These are phyloP conservation scores for Ophiostoma himal-ulmi DNA, from an alignment of 2,329 filamentous ascomycete species.

Conservation along the genomic window DNA sequence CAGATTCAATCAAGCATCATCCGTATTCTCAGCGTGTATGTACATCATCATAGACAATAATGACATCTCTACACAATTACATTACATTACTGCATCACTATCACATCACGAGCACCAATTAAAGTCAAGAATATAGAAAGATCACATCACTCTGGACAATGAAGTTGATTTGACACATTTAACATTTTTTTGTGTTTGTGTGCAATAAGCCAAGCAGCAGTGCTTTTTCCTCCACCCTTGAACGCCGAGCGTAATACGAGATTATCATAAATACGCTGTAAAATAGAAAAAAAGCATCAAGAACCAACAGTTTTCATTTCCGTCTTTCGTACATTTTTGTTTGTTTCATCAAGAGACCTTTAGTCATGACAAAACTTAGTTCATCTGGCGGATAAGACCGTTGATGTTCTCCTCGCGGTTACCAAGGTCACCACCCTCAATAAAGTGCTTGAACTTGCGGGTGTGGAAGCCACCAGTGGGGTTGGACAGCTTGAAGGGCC, in stretches of 20 bases:
- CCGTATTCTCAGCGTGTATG: not conserved
- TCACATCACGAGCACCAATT: not conserved
- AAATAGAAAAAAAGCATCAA: constrained; percentile 9
- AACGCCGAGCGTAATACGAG: constrained; percentile 13
- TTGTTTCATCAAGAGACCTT: not conserved
- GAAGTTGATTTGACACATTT: constrained; percentile 13
- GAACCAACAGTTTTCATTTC: constrained; percentile 11
- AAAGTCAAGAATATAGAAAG: not conserved
- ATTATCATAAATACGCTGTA: constrained; percentile 1
- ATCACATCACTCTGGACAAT: constrained; percentile 10
- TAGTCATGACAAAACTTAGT: constrained; percentile 54
- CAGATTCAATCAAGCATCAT: not conserved
- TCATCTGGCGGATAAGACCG: constrained; percentile 93
- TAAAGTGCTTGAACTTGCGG: constrained; percentile 98
- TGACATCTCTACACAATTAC: not conserved
- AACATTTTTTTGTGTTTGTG: constrained; percentile 22
- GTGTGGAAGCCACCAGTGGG: constrained; percentile 92
- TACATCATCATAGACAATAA: not conserved
- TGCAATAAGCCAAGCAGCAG: constrained; percentile 10
- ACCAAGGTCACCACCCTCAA: constrained; percentile 96
- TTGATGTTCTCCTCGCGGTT: constrained; percentile 99
- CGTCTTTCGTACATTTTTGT: constrained; percentile 24
- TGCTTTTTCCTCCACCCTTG: constrained; percentile 12
- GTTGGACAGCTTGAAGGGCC: constrained; percentile 99
- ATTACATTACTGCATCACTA: not conserved